Percentiles rank a stretch among this genome's conserved stretches.
phyloP scores from a whole-genome alignment of 148 eudicot genomes.

The Camellia sinensis region DNA sequence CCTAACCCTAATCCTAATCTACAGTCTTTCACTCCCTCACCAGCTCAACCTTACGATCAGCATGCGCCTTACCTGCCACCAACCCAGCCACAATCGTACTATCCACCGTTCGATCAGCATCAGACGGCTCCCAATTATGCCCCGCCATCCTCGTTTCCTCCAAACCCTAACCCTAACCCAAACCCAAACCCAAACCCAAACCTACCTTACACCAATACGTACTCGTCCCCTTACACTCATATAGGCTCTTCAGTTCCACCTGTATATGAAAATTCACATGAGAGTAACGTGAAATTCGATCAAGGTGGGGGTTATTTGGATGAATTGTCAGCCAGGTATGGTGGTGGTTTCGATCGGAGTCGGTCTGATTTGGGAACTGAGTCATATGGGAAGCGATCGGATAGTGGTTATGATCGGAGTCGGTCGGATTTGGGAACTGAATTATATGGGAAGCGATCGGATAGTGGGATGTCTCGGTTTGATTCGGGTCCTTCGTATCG shows the following conservation, averaged over 20 bases:
- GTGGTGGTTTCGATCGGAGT: conserved; percentile 27
- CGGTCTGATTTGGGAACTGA: conserved; percentile 35
- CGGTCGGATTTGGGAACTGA: conserved; percentile 35
- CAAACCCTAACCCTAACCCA: conserved; percentile 28
- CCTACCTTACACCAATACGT: conserved; percentile 12
- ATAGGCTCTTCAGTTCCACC: conserved; percentile 9
- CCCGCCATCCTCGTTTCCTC: conserved; percentile 23
- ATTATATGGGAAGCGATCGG: conserved; percentile 35
- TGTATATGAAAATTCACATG: conserved; percentile 28
- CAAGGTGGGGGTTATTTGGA: conserved; percentile 37
- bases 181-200: conserved; percentile 19
- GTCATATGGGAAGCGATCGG: conserved; percentile 35
- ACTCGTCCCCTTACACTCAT: conserved; percentile 17
- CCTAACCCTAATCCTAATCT: conserved; percentile 21
- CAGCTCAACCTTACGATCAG: conserved; percentile 24
- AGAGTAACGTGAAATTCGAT: conserved; percentile 32
- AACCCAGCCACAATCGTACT: conserved; percentile 27
- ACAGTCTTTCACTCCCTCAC: conserved; percentile 18
- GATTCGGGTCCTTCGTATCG: conserved; percentile 33
- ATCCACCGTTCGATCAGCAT: conserved; percentile 44
- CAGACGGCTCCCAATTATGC: conserved; percentile 34
- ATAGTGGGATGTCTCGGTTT: conserved; percentile 21
- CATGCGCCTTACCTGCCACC: conserved; percentile 27
- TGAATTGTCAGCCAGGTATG: conserved; percentile 28
- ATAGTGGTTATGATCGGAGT: conserved; percentile 25